Evolutionary conservation across 2,329 filamentous ascomycete species (phyloP).

Genomic region (Cladosporium halotolerans): DNA sequence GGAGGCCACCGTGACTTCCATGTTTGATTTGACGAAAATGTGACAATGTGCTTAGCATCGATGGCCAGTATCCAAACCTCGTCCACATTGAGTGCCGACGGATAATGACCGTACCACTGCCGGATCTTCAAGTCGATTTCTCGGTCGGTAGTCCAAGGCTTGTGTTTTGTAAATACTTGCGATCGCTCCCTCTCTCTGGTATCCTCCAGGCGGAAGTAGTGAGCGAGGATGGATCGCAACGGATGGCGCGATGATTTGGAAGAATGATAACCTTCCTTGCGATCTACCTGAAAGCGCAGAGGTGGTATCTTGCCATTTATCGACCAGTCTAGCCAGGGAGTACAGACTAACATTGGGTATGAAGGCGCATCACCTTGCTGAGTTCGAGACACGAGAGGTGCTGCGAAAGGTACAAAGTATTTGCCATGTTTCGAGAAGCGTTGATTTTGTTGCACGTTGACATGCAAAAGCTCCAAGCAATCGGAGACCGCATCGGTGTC

Average conservation of each 20-base stretch:
- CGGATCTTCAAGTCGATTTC: conserved; percentile 38
- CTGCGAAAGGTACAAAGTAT: conserved; percentile 38
- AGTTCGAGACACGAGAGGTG: conserved; percentile 22
- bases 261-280: conserved; percentile 36
- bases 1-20: conserved; percentile 41
- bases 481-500: conserved; percentile 17
- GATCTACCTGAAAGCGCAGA: conserved; percentile 38
- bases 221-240: conserved; percentile 36
- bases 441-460: conserved; percentile 28
- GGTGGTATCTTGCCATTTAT: conserved; percentile 33
- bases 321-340: conserved; percentile 39
- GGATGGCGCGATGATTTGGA: conserved; percentile 34
- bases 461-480: conserved; percentile 28
- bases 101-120: conserved; percentile 39
- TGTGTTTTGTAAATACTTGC: conserved; percentile 37
- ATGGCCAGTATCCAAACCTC: conserved; percentile 39
- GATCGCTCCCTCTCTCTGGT: conserved; percentile 36
- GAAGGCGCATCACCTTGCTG: neutral
- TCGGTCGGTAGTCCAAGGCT: conserved; percentile 38
- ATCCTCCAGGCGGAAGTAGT: conserved; percentile 40
- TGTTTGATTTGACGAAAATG: conserved; percentile 38
- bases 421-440: conserved; percentile 40
- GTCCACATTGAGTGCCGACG: conserved; percentile 37
- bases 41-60: conserved; percentile 36
- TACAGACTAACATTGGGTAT: conserved; percentile 35